phyloP scores from a whole-genome alignment of 352 stramenopile genomes.

The Phytophthora agathidicida region DNA sequence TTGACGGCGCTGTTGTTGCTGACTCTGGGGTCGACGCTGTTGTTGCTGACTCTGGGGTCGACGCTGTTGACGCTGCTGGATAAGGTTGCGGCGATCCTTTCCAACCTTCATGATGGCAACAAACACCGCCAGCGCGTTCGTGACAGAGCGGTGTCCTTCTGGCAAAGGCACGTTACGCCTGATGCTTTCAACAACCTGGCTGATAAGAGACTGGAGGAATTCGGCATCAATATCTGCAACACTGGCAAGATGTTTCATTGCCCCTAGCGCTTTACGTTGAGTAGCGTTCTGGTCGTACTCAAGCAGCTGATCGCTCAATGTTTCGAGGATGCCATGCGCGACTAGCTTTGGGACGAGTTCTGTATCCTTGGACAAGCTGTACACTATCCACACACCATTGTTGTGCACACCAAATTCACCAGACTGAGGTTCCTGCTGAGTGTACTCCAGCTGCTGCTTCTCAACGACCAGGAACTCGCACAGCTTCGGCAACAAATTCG shows the following conservation, averaged over 20 bases:
- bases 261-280: constrained; percentile 51
- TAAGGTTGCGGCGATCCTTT: constrained; percentile 24
- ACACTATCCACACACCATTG: constrained; percentile 59
- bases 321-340: constrained; percentile 56
- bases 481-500: constrained; percentile 65
- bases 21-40: constrained; percentile 16
- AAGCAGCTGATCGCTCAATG: constrained; percentile 42
- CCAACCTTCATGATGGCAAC: constrained; percentile 42
- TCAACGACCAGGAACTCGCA: constrained; percentile 42
- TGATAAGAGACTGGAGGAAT: constrained; percentile 20
- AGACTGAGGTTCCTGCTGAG: constrained; percentile 8
- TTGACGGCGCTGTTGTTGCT: constrained; percentile 16
- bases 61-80: constrained; percentile 30
- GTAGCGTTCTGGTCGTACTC: constrained; percentile 43
- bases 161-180: constrained; percentile 39
- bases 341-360: constrained; percentile 71
- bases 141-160: constrained; percentile 42
- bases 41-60: constrained; percentile 24
- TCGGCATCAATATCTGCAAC: constrained; percentile 18
- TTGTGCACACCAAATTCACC: constrained; percentile 37
- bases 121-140: constrained; percentile 53
- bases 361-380: constrained; percentile 63
- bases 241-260: constrained; percentile 38
- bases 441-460: constrained; percentile 16
- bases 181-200: constrained; percentile 38